Evolutionary conservation across 1,284 basidiomycete genomes (phyloP).

Genomic region (Tetrapyrgos nigripes): DNA sequence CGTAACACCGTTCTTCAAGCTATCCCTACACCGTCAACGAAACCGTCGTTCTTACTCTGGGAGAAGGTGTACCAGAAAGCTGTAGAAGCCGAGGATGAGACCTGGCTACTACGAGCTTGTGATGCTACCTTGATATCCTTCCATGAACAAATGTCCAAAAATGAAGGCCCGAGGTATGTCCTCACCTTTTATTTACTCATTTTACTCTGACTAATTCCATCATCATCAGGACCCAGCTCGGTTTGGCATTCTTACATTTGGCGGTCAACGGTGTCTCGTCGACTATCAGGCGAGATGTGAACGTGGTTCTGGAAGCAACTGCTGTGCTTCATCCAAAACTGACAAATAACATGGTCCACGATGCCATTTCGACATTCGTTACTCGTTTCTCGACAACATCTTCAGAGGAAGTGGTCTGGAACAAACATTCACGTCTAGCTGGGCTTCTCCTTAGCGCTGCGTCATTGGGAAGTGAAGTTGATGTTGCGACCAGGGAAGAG

Average conservation of each 20-base stretch:
- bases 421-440: conserved; percentile 55
- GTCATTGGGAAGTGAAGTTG: conserved; percentile 47
- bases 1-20: conserved; percentile 51
- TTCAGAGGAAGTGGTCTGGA: conserved; percentile 40
- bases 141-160: conserved; percentile 60
- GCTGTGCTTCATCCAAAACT: conserved; percentile 48
- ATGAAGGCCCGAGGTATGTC: conserved; percentile 61
- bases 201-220: background rate
- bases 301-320: conserved; percentile 48
- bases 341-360: conserved; percentile 57
- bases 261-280: conserved; percentile 62
- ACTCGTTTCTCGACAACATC: conserved; percentile 34
- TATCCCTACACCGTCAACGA: conserved; percentile 54
- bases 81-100: conserved; percentile 67
- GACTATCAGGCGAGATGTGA: conserved; percentile 57
- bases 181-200: background rate
- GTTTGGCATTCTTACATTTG: conserved; percentile 72
- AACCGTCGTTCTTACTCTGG: conserved; percentile 87
- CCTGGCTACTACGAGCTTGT: conserved; percentile 80
- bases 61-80: conserved; percentile 87
- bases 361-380: conserved; percentile 58
- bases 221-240: conserved; percentile 60
- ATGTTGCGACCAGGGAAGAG: conserved; percentile 44
- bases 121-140: conserved; percentile 59
- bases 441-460: conserved; percentile 57